phyloP scores from a whole-genome alignment of 257 asterid species.

The Oldenlandia corymbosa region DNA sequence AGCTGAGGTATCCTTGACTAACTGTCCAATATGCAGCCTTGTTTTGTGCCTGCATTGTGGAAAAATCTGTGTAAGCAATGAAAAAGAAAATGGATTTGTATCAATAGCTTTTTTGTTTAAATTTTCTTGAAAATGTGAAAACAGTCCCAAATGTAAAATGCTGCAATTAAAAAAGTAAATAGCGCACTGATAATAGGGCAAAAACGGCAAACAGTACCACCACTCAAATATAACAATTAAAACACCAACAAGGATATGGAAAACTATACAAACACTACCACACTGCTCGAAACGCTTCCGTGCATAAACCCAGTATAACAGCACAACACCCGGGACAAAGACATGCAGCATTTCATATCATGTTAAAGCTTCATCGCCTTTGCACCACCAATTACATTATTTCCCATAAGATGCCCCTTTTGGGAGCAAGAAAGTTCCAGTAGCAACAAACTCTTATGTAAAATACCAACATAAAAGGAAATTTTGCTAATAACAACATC shows the following conservation, averaged over 20 bases:
- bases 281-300: neutral
- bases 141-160: too few species aligned
- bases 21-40: constrained; percentile 74
- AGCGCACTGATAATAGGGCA: too few species aligned
- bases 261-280: neutral
- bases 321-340: neutral
- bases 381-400: neutral
- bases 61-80: constrained; percentile 28
- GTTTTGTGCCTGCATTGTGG: constrained; percentile 67
- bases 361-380: neutral
- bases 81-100: too few species aligned
- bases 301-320: neutral
- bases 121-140: too few species aligned
- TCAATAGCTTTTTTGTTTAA: too few species aligned
- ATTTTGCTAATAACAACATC: too few species aligned
- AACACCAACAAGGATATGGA: neutral
- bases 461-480: neutral
- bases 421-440: too few species aligned
- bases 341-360: neutral
- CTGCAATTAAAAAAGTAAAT: too few species aligned
- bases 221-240: too few species aligned
- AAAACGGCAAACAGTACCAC: too few species aligned
- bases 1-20: constrained; percentile 78
- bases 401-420: neutral
- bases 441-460: neutral